Base-by-base conservation (phyloP, 208 protist genomes). In the Trypanosoma rangeli region DNA sequence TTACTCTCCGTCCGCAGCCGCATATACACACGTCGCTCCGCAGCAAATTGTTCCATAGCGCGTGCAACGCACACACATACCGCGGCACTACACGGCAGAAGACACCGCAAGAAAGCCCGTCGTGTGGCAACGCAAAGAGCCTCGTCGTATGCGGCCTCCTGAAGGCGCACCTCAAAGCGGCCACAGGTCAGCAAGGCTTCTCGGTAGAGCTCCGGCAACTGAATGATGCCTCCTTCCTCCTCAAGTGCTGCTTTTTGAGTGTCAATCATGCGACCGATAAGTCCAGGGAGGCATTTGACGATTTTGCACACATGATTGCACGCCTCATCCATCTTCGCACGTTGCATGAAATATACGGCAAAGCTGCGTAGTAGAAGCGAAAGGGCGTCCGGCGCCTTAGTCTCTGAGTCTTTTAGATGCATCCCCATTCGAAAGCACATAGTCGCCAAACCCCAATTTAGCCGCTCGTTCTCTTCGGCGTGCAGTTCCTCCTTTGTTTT, bases 391-490 rank as follows among this genome's bases (percentile, higher is more conserved):
- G 60, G 49, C 0, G 85, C 78, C 26, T 83, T 82, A 12, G 73
- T 50, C 16, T 60, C 71, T 28, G 73, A 81, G 26, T 78, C 83
- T 31, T 85, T 78, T 9, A 91, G 33, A 70, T 91, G 79, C 53
- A 81, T 74, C 0, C 82, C 86, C 66, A 94, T 90, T 52, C 78
- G 70, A 44, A 89, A 84, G 64, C 89, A 92, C 79, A 90, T 89
- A 18, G 73, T 75, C 15, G 86, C 85, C 35, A 94, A 71, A 55
- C 82, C 85, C 54, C 78, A 67, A 29, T 83, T 85, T 15, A 94
- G 76, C n/a, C 64, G 68, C 33, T 68, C 56, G 42, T 63, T 68
- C 61, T 86, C 74, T 39, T 69, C 70, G 1, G 4, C 50, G 28
- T 46, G 49, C 3, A 15, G 46, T n/a, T 46, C 15, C 53, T 46